Conservation (phyloP, 2,329 filamentous ascomycete genomes). For the Monilinia fructicola region DNA sequence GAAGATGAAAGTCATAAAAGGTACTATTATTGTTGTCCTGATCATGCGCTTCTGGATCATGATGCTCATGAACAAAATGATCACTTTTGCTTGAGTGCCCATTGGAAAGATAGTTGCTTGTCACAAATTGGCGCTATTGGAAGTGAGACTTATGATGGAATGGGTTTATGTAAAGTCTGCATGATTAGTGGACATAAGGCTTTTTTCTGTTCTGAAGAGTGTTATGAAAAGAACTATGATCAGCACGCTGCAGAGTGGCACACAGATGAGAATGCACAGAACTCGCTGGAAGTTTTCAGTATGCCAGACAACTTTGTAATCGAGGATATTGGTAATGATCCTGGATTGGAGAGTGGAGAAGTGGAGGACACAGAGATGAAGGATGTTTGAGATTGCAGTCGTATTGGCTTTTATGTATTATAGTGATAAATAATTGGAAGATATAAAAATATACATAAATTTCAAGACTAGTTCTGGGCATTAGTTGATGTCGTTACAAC, state of each 20-base stretch:
- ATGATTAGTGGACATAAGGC: slow-evolving; percentile 13
- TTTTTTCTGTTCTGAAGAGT: slow-evolving; percentile 12
- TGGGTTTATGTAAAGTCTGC: slow-evolving; percentile 17
- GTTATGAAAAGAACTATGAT: slow-evolving; percentile 14
- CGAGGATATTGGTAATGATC: slow-evolving; percentile 6
- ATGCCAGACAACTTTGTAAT: slow-evolving; percentile 9
- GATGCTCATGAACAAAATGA: slow-evolving; percentile 5
- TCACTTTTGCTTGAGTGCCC: slow-evolving; percentile 13
- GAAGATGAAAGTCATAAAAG: slow-evolving; percentile 26
- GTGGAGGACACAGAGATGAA: slow-evolving; percentile 15
- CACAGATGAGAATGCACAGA: slow-evolving; percentile 14
- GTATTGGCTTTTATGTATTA: not conserved
- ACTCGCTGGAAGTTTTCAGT: not conserved
- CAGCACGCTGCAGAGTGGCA: slow-evolving; percentile 16
- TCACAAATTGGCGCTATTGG: not conserved
- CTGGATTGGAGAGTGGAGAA: slow-evolving; percentile 13
- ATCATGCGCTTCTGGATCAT: slow-evolving; percentile 30
- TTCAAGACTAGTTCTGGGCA: not conserved
- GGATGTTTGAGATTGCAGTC: not conserved
- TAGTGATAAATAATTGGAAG: not conserved
- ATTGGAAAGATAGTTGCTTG: slow-evolving; percentile 15
- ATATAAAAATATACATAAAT: not conserved
- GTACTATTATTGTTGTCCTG: slow-evolving; percentile 35
- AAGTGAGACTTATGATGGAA: not conserved
- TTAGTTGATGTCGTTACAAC: not conserved